Evolutionary conservation across 2,329 filamentous ascomycete genomes (phyloP).

Genomic region (Talaromyces sp.): DNA sequence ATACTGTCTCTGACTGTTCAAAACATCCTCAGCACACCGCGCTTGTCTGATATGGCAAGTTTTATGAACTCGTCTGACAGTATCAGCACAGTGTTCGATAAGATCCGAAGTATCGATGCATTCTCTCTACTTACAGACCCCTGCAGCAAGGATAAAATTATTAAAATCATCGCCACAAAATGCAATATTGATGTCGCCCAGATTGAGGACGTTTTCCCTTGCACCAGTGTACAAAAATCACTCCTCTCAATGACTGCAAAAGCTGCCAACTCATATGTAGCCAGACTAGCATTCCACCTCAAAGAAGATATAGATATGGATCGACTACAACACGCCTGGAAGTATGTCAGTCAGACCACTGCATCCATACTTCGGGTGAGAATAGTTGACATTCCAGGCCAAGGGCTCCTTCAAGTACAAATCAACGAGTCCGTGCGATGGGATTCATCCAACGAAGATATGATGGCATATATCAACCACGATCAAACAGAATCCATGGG

Average conservation of each 20-base stretch:
- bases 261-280: constrained; percentile 43
- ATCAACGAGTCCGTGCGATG: background rate
- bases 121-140: constrained; percentile 7
- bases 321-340: constrained; percentile 32
- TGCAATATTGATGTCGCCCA: background rate
- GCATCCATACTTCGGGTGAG: constrained; percentile 12
- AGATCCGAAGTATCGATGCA: background rate
- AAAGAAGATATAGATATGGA: constrained; percentile 24
- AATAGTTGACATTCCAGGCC: constrained; percentile 34
- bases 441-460: background rate
- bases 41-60: constrained; percentile 5
- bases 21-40: background rate
- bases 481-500: constrained; percentile 32
- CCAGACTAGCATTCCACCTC: background rate
- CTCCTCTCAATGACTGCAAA: constrained; percentile 46
- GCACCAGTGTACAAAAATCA: constrained; percentile 42
- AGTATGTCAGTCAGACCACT: background rate
- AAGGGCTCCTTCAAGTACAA: constrained; percentile 38
- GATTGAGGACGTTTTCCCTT: constrained; percentile 43
- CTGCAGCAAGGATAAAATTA: background rate
- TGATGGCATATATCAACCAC: constrained; percentile 25
- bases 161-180: background rate
- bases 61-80: background rate
- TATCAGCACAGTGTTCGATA: background rate
- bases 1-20: background rate